Evolutionary conservation across 768 basidiomycete genomes (phyloP).

Genomic region (Collybiopsis luxurians): DNA sequence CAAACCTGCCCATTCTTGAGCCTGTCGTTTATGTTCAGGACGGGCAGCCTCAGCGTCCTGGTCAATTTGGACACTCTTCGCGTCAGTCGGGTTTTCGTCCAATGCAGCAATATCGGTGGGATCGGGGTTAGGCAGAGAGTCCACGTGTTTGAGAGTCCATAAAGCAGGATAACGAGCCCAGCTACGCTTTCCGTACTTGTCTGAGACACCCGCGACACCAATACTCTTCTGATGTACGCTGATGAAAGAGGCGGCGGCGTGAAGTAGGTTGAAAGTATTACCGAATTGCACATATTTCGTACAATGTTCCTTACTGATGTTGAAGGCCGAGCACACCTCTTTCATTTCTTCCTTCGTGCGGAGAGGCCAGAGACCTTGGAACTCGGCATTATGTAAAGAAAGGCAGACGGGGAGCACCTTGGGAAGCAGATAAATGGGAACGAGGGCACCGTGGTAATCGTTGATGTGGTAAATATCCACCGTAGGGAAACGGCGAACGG

Average conservation of each 20-base stretch:
- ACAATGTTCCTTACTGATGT: slow-evolving; percentile 95
- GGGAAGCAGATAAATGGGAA: slow-evolving; percentile 87
- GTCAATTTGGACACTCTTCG: slow-evolving; percentile 77
- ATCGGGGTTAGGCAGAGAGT: slow-evolving; percentile 93
- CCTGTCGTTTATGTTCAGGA: slow-evolving; percentile 87
- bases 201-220: slow-evolving; percentile 97
- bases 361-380: slow-evolving; percentile 95
- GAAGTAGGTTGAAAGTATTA: slow-evolving; percentile 95
- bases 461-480: slow-evolving; percentile 96
- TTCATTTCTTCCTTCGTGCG: slow-evolving; percentile 99
- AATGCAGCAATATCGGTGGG: slow-evolving; percentile 93
- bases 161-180: slow-evolving; percentile 97
- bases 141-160: slow-evolving; percentile 95
- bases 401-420: slow-evolving; percentile 89
- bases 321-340: slow-evolving; percentile 97
- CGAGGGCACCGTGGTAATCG: slow-evolving; percentile 93
- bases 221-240: slow-evolving; percentile 90
- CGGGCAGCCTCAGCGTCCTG: slow-evolving; percentile 80
- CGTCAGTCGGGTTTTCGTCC: slow-evolving; percentile 71
- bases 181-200: slow-evolving; percentile 96
- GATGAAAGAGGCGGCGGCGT: slow-evolving; percentile 92
- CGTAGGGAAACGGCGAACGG: slow-evolving; percentile 80
- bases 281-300: slow-evolving; percentile 98
- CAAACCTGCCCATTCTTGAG: slow-evolving; percentile 94
- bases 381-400: slow-evolving; percentile 95